phyloP scores from a whole-genome alignment of 2,329 filamentous ascomycete species.

The Ophiobolus disseminans region DNA sequence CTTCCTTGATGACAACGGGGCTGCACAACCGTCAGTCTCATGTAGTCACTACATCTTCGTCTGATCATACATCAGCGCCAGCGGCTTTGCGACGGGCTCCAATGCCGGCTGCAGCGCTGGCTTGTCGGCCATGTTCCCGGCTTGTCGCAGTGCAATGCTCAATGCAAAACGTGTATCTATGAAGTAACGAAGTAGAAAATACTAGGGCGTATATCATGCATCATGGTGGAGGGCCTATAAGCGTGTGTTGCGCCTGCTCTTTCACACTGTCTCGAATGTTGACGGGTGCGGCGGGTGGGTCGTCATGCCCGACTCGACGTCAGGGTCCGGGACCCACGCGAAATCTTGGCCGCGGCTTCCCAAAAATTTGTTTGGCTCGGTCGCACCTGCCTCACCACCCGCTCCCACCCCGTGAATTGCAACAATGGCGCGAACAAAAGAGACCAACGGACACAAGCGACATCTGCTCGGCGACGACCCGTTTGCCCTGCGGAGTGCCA shows the following conservation, averaged over 20 bases:
- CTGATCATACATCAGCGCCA: conserved; percentile 51
- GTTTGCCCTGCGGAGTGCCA: conserved; percentile 21
- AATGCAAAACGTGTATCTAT: conserved; percentile 11
- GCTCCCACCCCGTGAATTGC: conserved; percentile 4
- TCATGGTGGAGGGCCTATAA: conserved; percentile 23
- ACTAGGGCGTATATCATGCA: conserved; percentile 26
- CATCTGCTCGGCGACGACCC: conserved; percentile 25
- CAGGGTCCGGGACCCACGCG: conserved; percentile 26
- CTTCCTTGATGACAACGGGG: conserved; percentile 90
- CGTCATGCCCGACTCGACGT: conserved; percentile 28
- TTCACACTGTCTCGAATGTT: conserved; percentile 14
- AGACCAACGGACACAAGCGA: conserved; percentile 32
- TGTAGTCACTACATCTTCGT: not conserved
- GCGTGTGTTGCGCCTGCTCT: conserved; percentile 12
- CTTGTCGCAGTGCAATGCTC: not conserved
- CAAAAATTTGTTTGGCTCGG: conserved; percentile 35
- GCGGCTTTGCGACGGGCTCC: conserved; percentile 49
- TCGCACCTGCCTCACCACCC: conserved; percentile 8
- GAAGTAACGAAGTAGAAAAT: conserved; percentile 7
- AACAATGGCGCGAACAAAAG: conserved; percentile 34
- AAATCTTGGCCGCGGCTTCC: conserved; percentile 29
- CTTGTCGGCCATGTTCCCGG: conserved; percentile 45
- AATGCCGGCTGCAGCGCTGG: conserved; percentile 40
- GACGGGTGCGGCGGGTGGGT: conserved; percentile 17
- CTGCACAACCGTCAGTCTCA: conserved; percentile 46